Percentiles rank a stretch among this genome's conserved stretches.
Conservation (phyloP, 2,329 filamentous ascomycete genomes). For the Chrysoporthe puriensis region DNA sequence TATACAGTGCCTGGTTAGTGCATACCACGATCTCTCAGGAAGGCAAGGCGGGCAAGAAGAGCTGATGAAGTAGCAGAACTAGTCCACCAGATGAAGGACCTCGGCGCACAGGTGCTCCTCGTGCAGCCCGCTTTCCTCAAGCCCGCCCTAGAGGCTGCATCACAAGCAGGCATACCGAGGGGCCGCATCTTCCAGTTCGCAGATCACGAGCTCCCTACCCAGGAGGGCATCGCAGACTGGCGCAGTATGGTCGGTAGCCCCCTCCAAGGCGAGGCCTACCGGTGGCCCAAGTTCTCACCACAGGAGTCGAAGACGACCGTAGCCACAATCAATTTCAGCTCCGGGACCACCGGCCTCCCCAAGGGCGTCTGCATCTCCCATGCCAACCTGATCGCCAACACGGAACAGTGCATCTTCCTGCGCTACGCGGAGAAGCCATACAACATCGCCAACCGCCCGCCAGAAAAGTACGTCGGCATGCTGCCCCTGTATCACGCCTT, state of each 20-base stretch:
- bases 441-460: slow-evolving; percentile 41
- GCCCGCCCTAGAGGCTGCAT: slow-evolving; percentile 48
- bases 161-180: slow-evolving; percentile 44
- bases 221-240: slow-evolving; percentile 47
- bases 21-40: neutral
- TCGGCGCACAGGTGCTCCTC: slow-evolving; percentile 52
- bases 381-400: slow-evolving; percentile 52
- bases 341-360: slow-evolving; percentile 55
- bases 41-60: neutral
- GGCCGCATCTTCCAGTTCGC: slow-evolving; percentile 53
- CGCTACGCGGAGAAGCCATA: slow-evolving; percentile 44
- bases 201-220: slow-evolving; percentile 39
- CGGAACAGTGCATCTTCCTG: slow-evolving; percentile 51
- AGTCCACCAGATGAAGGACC: slow-evolving; percentile 55
- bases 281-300: slow-evolving; percentile 44
- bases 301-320: slow-evolving; percentile 41
- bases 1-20: slow-evolving; percentile 52
- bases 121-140: slow-evolving; percentile 51
- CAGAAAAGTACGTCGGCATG: slow-evolving; percentile 60
- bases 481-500: slow-evolving; percentile 69
- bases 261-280: slow-evolving; percentile 41
- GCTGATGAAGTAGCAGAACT: slow-evolving; percentile 44
- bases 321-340: slow-evolving; percentile 44
- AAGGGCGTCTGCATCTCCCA: slow-evolving; percentile 56
- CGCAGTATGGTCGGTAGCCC: slow-evolving; percentile 41